Evolutionary conservation across 352 stramenopile genomes (phyloP).

Genomic region (Thraustochytrium sp.): DNA sequence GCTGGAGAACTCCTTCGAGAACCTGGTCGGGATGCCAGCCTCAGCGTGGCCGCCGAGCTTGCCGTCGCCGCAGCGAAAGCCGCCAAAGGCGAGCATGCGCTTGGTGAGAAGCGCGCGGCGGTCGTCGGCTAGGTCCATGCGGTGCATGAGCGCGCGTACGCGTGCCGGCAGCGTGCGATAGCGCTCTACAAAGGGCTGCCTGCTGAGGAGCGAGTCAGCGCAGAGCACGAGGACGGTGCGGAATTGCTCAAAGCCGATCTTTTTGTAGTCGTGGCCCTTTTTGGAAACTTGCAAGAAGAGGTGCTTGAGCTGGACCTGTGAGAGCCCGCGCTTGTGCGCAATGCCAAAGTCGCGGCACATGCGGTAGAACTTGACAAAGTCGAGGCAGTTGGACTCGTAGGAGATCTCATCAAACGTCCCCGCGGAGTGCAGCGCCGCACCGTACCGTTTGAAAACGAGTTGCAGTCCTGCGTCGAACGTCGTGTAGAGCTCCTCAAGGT

Average conservation of each 20-base stretch:
- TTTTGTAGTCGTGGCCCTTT: slow-evolving; percentile 14
- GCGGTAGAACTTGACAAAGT: slow-evolving; percentile 30
- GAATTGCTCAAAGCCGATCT: slow-evolving; percentile 22
- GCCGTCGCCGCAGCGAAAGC: slow-evolving; percentile 16
- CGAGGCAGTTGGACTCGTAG: neutral
- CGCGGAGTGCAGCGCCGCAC: neutral
- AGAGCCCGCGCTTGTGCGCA: slow-evolving; percentile 13
- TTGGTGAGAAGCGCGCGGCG: neutral
- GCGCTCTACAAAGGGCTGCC: neutral
- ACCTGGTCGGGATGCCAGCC: neutral
- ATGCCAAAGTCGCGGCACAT: slow-evolving; percentile 34
- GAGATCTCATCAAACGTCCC: slow-evolving; percentile 16
- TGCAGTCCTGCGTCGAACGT: neutral
- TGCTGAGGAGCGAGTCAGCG: neutral
- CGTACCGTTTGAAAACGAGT: slow-evolving; percentile 26
- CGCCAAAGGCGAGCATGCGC: slow-evolving; percentile 31
- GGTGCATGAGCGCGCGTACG: neutral
- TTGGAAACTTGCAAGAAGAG: slow-evolving; percentile 30
- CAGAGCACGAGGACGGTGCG: slow-evolving; percentile 18
- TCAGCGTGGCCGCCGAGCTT: slow-evolving; percentile 18
- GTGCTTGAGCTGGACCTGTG: slow-evolving; percentile 4
- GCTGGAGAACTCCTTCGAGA: slow-evolving; percentile 12
- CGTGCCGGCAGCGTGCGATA: neutral
- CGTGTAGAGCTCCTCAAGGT: neutral
- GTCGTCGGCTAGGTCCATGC: slow-evolving; percentile 29